phyloP scores from a whole-genome alignment of 176 grass and related monocot genomes.

The Aegilops speltoides region DNA sequence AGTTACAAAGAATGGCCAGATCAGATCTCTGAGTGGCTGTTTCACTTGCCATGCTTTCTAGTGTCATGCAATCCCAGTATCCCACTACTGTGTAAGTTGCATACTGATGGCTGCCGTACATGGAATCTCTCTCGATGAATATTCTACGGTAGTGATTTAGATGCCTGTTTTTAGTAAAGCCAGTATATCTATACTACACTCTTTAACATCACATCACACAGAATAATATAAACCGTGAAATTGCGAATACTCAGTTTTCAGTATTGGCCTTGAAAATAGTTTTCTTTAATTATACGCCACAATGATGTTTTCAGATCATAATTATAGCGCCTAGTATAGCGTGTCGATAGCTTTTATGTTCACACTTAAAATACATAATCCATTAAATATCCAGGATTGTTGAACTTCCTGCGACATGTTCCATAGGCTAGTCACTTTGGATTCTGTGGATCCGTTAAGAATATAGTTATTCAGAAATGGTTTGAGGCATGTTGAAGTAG shows the following conservation, averaged over 20 bases:
- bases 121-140: neutral
- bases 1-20: slow-evolving; percentile 59
- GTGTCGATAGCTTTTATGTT: neutral
- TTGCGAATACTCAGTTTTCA: neutral
- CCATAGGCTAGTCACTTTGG: no score
- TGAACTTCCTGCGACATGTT: neutral
- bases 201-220: neutral
- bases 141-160: neutral
- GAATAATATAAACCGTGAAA: slow-evolving; percentile 5
- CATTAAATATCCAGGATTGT: neutral
- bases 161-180: neutral
- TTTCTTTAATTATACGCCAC: no score
- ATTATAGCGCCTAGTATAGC: neutral
- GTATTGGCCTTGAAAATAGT: neutral
- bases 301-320: neutral
- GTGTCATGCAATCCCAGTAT: slow-evolving; percentile 7
- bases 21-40: slow-evolving; percentile 82
- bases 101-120: neutral
- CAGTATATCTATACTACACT: neutral
- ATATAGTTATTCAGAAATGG: neutral
- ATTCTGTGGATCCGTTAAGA: no score
- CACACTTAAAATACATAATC: neutral
- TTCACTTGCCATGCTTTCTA: slow-evolving; percentile 95
- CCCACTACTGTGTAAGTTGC: slow-evolving; percentile 31
- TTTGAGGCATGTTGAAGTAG: neutral